Conservation (phyloP, 2,329 filamentous ascomycete species). For the Hirsutella thompsonii region DNA sequence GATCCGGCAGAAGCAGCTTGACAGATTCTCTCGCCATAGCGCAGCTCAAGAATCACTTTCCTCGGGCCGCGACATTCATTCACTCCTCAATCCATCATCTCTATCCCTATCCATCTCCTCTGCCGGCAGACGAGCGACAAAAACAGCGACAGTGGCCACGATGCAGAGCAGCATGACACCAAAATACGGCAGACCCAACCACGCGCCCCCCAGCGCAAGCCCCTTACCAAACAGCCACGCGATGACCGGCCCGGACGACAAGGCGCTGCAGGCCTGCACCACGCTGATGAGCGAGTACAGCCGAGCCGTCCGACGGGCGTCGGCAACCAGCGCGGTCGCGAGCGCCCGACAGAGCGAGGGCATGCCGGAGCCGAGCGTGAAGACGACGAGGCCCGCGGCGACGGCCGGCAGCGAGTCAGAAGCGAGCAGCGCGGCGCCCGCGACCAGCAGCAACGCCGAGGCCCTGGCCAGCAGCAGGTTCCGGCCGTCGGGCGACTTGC, state of each 20-base stretch:
- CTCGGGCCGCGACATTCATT: too few species aligned
- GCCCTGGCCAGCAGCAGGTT: neutral
- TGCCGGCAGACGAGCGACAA: neutral
- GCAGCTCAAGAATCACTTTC: too few species aligned
- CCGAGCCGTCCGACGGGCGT: slow-evolving; percentile 9
- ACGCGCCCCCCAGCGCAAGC: slow-evolving; percentile 9
- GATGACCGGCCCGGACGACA: slow-evolving; percentile 11
- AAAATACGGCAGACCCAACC: slow-evolving; percentile 12
- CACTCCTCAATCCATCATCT: too few species aligned
- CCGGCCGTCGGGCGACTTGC: neutral
- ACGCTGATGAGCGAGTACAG: slow-evolving; percentile 14
- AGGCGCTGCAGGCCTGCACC: slow-evolving; percentile 10
- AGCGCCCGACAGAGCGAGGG: slow-evolving; percentile 9
- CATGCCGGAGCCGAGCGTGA: slow-evolving; percentile 8
- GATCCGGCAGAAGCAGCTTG: too few species aligned
- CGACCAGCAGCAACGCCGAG: neutral
- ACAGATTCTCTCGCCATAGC: too few species aligned
- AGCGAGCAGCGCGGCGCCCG: slow-evolving; percentile 9
- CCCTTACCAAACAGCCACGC: slow-evolving; percentile 12
- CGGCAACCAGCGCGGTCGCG: slow-evolving; percentile 7
- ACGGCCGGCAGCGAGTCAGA: slow-evolving; percentile 5
- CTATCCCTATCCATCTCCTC: too few species aligned
- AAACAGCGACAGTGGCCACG: neutral
- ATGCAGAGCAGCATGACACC: slow-evolving; percentile 1
- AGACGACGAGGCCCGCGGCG: slow-evolving; percentile 8